Base-by-base conservation (phyloP, 495 filamentous ascomycete species). In the Pseudevernia furfuracea region DNA sequence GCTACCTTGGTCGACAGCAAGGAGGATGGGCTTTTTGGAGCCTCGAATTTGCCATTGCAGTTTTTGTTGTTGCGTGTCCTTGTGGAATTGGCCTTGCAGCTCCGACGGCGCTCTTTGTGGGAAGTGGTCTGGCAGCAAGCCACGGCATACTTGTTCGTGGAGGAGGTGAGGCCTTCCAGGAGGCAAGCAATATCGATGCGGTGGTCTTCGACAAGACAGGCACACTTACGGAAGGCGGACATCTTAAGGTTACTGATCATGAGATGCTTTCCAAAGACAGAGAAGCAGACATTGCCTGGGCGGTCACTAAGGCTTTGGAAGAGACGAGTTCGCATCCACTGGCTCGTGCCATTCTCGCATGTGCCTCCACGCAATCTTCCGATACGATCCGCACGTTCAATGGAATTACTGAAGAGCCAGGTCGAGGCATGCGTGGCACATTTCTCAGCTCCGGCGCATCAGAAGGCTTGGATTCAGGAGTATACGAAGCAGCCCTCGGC, bases 171-270 rank as follows among this genome's bases (percentile, higher is more conserved):
- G 93, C 94, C 1, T 97, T 97, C 70, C 90, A 97, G 74, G 92
- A 95, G 76, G 92, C 94, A 15, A 95, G 91, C 67, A 80, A 80
- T 6, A 80, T 97, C 10, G 89, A 95, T 72, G 87, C 86, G 61
- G 85, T 97, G 28, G 91, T 97, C 19, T 97, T 97, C 69, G 93
- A 97, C 78, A 97, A 97, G 78, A 97, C 93, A 0, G 93, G 93
- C 0, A 97, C 93, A 2, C 76, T 97, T 58, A 97, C 93, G 0
- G 78, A 89, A 68, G 93, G 93, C 43, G 90, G 89, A 41, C 87
- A 91, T 61, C 85, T 92, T 0, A 86, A 76, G 12, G 87, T 97
- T 32, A 89, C 90, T 0, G 88, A 95, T 55, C 82, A 87, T 61
- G 78, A 86, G 67, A 67, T 86, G 28, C 73, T 86, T 53, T 77